Base-by-base conservation (phyloP, 495 filamentous ascomycete genomes). In the Penicillium canariense region DNA sequence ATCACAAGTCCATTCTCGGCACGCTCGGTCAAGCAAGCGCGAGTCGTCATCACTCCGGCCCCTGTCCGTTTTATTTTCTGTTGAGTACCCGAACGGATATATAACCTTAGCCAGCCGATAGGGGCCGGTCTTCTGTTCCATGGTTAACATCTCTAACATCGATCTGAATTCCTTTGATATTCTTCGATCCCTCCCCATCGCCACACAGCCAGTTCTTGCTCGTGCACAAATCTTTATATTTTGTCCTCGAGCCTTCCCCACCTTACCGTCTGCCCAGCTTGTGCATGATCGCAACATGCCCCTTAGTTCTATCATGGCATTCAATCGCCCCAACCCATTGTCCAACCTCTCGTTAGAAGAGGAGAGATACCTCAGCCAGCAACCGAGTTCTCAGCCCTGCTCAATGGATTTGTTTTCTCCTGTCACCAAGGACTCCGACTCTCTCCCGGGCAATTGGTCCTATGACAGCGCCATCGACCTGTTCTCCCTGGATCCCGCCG, bases 381-480 rank as follows among this genome's bases (percentile, higher is more conserved):
- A 59, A 22, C 43, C 66, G 8, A 68, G 65, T 43, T 62, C 65
- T 2, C 59, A 63, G 40, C 48, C 56, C 20, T 59, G 62, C n/a
- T 59, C 59, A 2, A 45, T 62, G 43, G 63, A 68, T n/a, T 20
- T 58, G 6, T 59, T 53, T 34, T 25, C 30, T 34, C 30, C 30
- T 15, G 28, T 26, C 22, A 44, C 54, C 51, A 67, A 61, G 31
- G 49, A 10, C 8, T 61, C 67, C 30, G 71, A 74, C 42, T 68
- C 68, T 32, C 48, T 76, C 27, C 66, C 73, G n/a, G 70, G 61
- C 63, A 71, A 74, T 58, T 76, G 73, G 73, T 63, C 63, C 59
- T 76, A 74, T 43, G 71, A 74, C 58, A 72, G 59, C 40, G 68
- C 70, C 31, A 72, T 74, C 53, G 71, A 74, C 49, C 60, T 76